Evolutionary conservation across 805 yeast genomes (phyloP).

Genomic region (Cyberlindnera nakhonratchasimensis): DNA sequence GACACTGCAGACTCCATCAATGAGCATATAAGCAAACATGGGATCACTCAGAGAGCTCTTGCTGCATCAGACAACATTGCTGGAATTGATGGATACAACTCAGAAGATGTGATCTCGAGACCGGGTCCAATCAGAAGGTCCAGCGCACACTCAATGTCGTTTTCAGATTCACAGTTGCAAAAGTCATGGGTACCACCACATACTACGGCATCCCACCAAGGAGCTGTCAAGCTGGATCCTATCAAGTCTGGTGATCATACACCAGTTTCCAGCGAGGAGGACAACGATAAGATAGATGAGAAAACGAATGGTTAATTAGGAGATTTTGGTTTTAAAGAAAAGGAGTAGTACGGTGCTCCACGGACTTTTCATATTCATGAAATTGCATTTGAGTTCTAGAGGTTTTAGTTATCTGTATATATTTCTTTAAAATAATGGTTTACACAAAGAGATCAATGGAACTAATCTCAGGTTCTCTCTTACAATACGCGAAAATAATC

Average conservation of each 20-base stretch:
- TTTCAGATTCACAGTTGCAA: background rate
- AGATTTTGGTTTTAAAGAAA: too few relatives aligned
- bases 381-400: too few relatives aligned
- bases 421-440: too few relatives aligned
- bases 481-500: slow-evolving; percentile 3
- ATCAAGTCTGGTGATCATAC: slow-evolving; percentile 4
- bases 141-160: slow-evolving; percentile 4
- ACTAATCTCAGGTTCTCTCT: too few relatives aligned
- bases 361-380: too few relatives aligned
- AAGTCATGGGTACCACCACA: background rate
- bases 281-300: background rate
- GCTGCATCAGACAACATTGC: slow-evolving; percentile 43
- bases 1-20: slow-evolving; percentile 30
- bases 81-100: slow-evolving; percentile 36
- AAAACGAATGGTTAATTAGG: background rate
- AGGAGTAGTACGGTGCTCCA: too few relatives aligned
- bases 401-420: too few relatives aligned
- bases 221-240: background rate
- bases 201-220: background rate
- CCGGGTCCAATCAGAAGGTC: slow-evolving; percentile 12
- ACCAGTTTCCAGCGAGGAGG: background rate
- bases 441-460: too few relatives aligned
- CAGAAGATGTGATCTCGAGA: slow-evolving; percentile 15
- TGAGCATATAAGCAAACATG: slow-evolving; percentile 34
- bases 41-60: slow-evolving; percentile 41